Base-by-base conservation (phyloP, 371 early-diverging fungal genomes). In the Rhizopus stolonifer region DNA sequence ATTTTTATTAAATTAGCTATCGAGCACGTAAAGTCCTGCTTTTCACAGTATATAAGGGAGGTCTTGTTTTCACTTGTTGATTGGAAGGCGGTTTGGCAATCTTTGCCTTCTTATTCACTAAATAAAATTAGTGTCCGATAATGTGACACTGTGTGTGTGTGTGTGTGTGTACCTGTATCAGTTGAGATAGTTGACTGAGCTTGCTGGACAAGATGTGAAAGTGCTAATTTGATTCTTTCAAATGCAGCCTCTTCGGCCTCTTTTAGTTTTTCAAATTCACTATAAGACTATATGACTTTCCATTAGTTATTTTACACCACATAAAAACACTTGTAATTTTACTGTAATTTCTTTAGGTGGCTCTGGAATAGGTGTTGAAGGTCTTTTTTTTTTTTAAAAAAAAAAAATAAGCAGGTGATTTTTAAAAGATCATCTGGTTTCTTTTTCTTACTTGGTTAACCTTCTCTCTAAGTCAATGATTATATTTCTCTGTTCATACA, bases 141-240 rank as follows among this genome's bases (percentile, higher is more conserved):
- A 13, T 8, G 50, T 17, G 44, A 75, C 54, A 38, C n/a, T n/a
- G n/a, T n/a, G n/a, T n/a, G n/a, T n/a, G n/a, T n/a, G n/a, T n/a
- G n/a, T n/a, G n/a, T n/a, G n/a, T n/a, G n/a, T n/a, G n/a, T n/a
- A n/a, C n/a, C n/a, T n/a, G n/a, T n/a, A n/a, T n/a, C n/a, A n/a
- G n/a, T n/a, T n/a, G n/a, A n/a, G n/a, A n/a, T n/a, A n/a, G 75
- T 72, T 18, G 54, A 46, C 58, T 75, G 69, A 29, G 75, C 75
- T 26, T 71, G 63, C 19, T 75, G 72, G 49, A 71, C 70, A 15
- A 75, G 53, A 19, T 58, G 50, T 36, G 58, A 39, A 18, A 75
- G 45, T 57, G 67, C 67, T 7, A 42, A 23, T n/a, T 58, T 56
- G 18, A 75, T 42, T 47, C 68, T 59, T 48, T 71, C 67, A 46